Evolutionary conservation across 148 eudicot genomes (phyloP).

Genomic region (Rhododendron molle): DNA sequence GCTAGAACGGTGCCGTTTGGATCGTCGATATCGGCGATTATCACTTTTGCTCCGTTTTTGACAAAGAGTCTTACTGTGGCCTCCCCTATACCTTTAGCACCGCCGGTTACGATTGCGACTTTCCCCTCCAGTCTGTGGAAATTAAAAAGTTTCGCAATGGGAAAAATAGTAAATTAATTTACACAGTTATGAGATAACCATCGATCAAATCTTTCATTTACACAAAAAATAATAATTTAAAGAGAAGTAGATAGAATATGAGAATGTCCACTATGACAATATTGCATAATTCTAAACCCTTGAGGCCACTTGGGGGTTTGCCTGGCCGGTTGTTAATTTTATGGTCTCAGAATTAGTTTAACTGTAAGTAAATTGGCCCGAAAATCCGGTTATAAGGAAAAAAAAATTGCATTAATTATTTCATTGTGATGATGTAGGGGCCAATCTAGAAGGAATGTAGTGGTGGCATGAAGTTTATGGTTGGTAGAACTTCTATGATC

Average conservation of each 20-base stretch:
- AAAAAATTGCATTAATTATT: neutral
- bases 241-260: neutral
- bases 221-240: too few relatives aligned
- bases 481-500: neutral
- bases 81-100: conserved; percentile 22
- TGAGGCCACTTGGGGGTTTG: too few relatives aligned
- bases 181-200: neutral
- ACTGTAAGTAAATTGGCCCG: too few relatives aligned
- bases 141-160: neutral
- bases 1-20: conserved; percentile 11
- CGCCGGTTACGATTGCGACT: conserved; percentile 23
- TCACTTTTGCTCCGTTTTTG: conserved; percentile 22
- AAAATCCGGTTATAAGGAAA: too few relatives aligned
- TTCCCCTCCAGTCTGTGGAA: conserved; percentile 18
- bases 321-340: too few relatives aligned
- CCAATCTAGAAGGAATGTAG: neutral
- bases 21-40: conserved; percentile 20
- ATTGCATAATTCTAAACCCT: neutral
- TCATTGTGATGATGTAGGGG: neutral
- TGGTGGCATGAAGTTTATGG: neutral
- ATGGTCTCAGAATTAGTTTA: fast-evolving
- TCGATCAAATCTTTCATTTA: neutral
- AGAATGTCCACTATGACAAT: neutral
- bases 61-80: conserved; percentile 21
- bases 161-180: neutral